These are phyloP conservation scores for Komagataella ulmi DNA, from an alignment of 805 yeast genomes.

Conservation along the genomic window DNA sequence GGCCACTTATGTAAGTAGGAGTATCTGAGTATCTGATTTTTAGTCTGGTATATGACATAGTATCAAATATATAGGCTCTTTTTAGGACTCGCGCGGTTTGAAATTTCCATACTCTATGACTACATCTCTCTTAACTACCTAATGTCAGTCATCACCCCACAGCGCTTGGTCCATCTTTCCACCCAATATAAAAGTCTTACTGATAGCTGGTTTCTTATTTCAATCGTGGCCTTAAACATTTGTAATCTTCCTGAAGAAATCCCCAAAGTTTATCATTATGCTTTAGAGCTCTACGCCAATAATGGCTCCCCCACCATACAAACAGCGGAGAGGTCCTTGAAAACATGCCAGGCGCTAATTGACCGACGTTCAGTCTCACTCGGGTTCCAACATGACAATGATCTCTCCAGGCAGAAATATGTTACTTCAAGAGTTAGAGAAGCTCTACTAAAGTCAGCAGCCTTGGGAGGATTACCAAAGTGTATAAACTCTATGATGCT, in stretches of 20 bases:
- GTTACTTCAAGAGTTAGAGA: conserved; percentile 45
- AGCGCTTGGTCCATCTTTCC: conserved; percentile 34
- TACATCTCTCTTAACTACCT: background rate
- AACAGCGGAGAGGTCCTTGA: conserved; percentile 10
- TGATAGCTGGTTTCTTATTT: conserved; percentile 61
- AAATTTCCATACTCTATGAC: no score
- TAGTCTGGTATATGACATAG: no score
- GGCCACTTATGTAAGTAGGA: no score
- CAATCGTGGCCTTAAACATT: conserved; percentile 71
- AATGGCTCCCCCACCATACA: conserved; percentile 7
- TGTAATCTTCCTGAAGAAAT: conserved; percentile 76
- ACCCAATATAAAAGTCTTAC: conserved; percentile 39
- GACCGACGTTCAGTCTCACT: conserved; percentile 24
- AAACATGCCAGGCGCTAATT: conserved; percentile 15
- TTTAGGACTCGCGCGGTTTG: background rate
- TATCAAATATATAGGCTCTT: no score
- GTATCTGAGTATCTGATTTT: no score
- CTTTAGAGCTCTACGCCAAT: conserved; percentile 20
- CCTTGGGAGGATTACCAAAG: conserved; percentile 74
- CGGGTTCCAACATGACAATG: background rate
- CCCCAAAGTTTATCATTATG: conserved; percentile 62
- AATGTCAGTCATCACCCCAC: conserved; percentile 31
- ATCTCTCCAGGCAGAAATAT: background rate
- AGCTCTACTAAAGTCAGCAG: conserved; percentile 63
- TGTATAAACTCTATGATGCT: conserved; percentile 67